phyloP scores from a whole-genome alignment of 257 asterid species.

The Fraxinus cuspidata region DNA sequence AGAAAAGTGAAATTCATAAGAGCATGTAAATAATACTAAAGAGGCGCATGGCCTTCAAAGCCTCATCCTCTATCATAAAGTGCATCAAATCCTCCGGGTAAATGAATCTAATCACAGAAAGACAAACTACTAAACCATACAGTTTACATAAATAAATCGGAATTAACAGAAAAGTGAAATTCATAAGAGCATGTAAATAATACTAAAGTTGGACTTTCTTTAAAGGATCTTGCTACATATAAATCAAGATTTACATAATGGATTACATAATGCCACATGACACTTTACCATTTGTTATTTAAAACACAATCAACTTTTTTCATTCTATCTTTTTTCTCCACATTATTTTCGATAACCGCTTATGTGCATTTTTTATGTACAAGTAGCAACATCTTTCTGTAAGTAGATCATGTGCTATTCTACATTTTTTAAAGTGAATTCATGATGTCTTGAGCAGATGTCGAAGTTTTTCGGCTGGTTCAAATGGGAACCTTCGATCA shows the following conservation, averaged over 20 bases:
- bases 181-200: neutral
- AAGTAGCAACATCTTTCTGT: neutral
- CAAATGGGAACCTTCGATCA: neutral
- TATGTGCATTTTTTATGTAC: too few relatives aligned
- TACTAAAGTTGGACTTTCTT: neutral
- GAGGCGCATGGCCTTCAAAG: constrained; percentile 59
- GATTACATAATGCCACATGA: too few relatives aligned
- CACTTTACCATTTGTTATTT: too few relatives aligned
- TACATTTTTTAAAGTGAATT: neutral
- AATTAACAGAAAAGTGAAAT: neutral
- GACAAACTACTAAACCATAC: constrained; percentile 9
- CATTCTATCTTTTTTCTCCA: too few relatives aligned
- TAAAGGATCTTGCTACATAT: too few relatives aligned
- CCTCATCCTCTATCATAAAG: constrained; percentile 88
- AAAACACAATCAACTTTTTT: too few relatives aligned
- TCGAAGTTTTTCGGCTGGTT: neutral
- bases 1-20: too few relatives aligned
- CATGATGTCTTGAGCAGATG: neutral
- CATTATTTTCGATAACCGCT: too few relatives aligned
- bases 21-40: constrained; percentile 30
- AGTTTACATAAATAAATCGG: neutral
- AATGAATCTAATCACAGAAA: constrained; percentile 50
- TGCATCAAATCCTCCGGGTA: constrained; percentile 69
- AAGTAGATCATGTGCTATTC: neutral
- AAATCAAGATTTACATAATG: too few relatives aligned